Base-by-base conservation (phyloP, 768 basidiomycete genomes). In the Boletus patriciae region DNA sequence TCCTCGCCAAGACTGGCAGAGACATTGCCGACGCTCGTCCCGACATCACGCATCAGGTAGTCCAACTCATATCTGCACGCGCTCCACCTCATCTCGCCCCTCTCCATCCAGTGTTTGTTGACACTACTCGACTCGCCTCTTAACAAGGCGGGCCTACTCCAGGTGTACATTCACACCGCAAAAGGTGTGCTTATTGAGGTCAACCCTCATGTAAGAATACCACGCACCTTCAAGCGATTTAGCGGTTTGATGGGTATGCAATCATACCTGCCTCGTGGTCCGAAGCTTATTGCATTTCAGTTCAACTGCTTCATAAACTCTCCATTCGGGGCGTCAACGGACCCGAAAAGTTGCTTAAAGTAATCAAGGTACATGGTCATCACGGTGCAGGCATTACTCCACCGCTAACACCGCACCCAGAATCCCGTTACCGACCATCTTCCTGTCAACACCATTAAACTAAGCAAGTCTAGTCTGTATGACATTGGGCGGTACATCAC, bases 21-120 rank as follows among this genome's bases (percentile, higher is more conserved):
- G 97, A 99, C 74, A 98, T 98, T 59, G 97, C 97, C 16, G 95
- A 98, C 75, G 97, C 97, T n/a, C 79, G 97, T 61, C 97, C 97
- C 3, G 97, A 98, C 75, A 98, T 98, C 67, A 98, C 97, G 0
- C 97, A 99, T 71, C 97, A 98, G 84, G 94, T 93, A 56, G 49
- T 81, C 70, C 27, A 48, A 33, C 45, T 31, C 52, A 16, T 29
- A n/a, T 40, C 9, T 21, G 8, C 36, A 0, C 52, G 1, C 10
- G n/a, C 4, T 3, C 41, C 9, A 38, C 57, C 62, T 56, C n/a
- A 62, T 42, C 18, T 41, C 8, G 37, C n/a, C 10, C 38, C n/a
- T 11, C 7, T 21, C 42, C 6, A 98, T 21, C 42, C 6, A 98
- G 94, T 99, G 97, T 69, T 83, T 99, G 12, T 77, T 99, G 63